Evolutionary conservation across 1,284 basidiomycete genomes (phyloP), one percentile per base, ranked within the genome.

Genomic region (Rhodotorula glutinis): DNA sequence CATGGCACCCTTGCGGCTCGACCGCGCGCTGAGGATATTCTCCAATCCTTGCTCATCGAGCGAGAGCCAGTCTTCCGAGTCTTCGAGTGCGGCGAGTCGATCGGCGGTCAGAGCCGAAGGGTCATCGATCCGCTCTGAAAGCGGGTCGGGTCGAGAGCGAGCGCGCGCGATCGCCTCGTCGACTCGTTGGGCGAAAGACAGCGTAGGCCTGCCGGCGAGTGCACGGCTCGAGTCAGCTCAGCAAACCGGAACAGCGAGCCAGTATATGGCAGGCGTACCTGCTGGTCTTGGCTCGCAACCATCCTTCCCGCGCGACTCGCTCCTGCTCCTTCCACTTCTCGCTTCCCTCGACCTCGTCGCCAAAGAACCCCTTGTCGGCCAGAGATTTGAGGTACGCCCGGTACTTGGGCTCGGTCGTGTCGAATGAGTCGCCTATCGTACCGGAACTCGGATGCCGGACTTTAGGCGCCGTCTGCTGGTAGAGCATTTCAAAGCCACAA

Each of bases 401-500:
- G 49, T 71, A 73, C 14, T n/a, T 33, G 0, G 61, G 41, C 17
- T 61, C 54, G 0, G 51, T 54, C 5, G 49, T 25, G 29, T 62
- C 59, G 29, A 47, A 25, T 3, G 17, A 7, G 44, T 43, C n/a
- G 19, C 33, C 33, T 38, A 11, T 38, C 11, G 53, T 10, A 9
- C 21, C n/a, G 16, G 23, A 13, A 9, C 23, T 53, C 23, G 57
- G 21, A 17, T 58, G 57, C 17, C 54, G 66, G 11, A 29, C 53
- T 5, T 41, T 73, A 80, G 80, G 89, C 86, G 75, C 85, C 85
- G 63, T 65, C 78, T 92, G 88, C 79, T 92, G 85, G 78, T 89
- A 96, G 60, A 94, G 83, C 84, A 96, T 96, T 80, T 97, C 93
- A 73, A 96, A 96, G 0, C 93, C 93, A 70, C 90, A 91, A 7